These are phyloP conservation scores for Cystoisospora suis DNA, from an alignment of 169 alveolate genomes.

Conservation along the genomic window DNA sequence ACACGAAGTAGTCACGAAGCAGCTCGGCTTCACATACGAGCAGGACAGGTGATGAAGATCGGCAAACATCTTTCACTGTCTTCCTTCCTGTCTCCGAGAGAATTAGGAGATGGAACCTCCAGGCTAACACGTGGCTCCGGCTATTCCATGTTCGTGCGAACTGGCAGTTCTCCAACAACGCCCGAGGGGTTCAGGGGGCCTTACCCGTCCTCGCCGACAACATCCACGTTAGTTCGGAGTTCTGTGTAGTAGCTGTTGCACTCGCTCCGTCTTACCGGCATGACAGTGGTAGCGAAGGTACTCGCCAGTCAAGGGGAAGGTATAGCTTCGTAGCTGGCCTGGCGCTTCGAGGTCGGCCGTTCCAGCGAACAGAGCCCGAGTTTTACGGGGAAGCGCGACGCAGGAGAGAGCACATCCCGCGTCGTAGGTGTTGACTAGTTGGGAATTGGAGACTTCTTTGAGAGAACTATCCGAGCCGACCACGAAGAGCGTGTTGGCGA, in stretches of 20 bases:
- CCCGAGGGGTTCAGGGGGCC: too few relatives aligned
- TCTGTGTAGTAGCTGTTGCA: not conserved
- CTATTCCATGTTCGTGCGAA: too few relatives aligned
- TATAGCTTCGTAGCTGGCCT: slow-evolving; percentile 80
- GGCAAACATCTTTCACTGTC: too few relatives aligned
- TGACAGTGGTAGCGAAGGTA: slow-evolving; percentile 86
- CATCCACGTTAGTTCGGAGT: slow-evolving; percentile 76
- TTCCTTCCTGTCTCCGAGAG: too few relatives aligned
- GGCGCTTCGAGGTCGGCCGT: slow-evolving; percentile 79
- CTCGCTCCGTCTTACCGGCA: slow-evolving; percentile 52
- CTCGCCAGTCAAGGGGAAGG: slow-evolving; percentile 79
- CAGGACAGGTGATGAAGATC: too few relatives aligned
- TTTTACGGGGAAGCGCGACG: slow-evolving; percentile 16
- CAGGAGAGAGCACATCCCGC: slow-evolving; percentile 12
- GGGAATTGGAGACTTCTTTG: slow-evolving; percentile 68
- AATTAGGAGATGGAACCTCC: too few relatives aligned
- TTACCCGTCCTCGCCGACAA: too few relatives aligned
- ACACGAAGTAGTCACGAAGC: too few relatives aligned
- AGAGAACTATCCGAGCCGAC: slow-evolving; percentile 78
- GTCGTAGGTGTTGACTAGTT: slow-evolving; percentile 28
- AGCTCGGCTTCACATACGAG: too few relatives aligned
- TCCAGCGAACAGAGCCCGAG: slow-evolving; percentile 68
- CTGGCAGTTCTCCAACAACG: too few relatives aligned
- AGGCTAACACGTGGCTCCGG: too few relatives aligned
- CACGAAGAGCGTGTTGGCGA: slow-evolving; percentile 45